These are phyloP conservation scores for Colletotrichum camelliae DNA, from an alignment of 2,329 filamentous ascomycete genomes.

Conservation along the genomic window DNA sequence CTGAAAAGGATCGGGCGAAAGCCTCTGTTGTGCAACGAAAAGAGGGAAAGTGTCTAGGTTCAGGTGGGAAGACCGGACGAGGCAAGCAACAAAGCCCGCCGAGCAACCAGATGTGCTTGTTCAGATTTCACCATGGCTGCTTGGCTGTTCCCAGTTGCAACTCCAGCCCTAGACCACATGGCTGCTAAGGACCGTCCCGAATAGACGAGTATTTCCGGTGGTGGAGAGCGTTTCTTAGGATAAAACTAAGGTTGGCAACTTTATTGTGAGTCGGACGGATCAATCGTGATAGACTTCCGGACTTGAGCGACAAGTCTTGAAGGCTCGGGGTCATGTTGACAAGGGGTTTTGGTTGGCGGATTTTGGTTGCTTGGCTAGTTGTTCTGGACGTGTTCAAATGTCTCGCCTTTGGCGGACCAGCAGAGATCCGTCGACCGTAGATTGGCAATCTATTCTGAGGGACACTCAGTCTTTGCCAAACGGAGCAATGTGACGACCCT, in stretches of 20 bases:
- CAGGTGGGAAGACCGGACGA: background rate
- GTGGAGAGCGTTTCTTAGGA: background rate
- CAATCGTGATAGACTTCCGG: background rate
- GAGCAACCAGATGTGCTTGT: background rate
- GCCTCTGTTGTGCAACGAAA: background rate
- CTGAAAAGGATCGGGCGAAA: conserved; percentile 2
- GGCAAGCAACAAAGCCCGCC: background rate
- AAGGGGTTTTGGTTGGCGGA: background rate
- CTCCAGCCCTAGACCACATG: background rate
- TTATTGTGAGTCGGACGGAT: background rate
- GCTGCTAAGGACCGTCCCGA: conserved; percentile 6
- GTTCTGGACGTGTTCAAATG: background rate
- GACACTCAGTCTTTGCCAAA: background rate
- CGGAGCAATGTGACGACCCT: conserved; percentile 4
- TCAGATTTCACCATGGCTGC: background rate
- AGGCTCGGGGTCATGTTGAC: background rate
- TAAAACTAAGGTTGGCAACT: background rate
- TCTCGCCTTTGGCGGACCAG: background rate
- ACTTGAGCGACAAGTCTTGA: background rate
- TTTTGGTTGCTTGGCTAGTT: background rate
- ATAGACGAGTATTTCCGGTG: background rate
- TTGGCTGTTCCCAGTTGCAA: background rate
- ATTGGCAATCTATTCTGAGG: conserved; percentile 7
- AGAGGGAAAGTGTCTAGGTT: background rate
- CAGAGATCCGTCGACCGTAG: background rate